Base-by-base conservation (phyloP, 75 land plant genomes). In the Pinus albicaulis region DNA sequence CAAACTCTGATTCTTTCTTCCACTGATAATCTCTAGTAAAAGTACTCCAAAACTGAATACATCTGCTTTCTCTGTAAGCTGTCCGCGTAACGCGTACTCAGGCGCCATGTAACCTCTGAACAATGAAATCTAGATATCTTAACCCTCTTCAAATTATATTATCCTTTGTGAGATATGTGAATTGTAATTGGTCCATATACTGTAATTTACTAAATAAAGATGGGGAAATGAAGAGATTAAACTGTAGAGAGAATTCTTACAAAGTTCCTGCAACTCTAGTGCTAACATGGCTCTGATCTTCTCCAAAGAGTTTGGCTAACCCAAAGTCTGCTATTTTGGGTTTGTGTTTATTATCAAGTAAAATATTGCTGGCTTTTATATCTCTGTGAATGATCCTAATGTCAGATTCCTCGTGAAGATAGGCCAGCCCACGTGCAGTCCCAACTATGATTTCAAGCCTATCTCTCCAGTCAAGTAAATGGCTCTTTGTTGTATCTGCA, bases 291-390 rank as follows among this genome's bases (percentile, higher is more conserved):
- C 86, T 84, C 25, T 76, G 72, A 75, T 86, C 92, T 64, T 92
- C 94, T 4, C 80, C 80, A 80, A 84, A 84, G 71, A 92, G 89
- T 62, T 89, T 79, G 24, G 95, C 92, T 82, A 92, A 81, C 70
- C 95, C 95, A 73, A 90, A 93, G 83, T 93, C 95, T 5, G 95
- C 92, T 56, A 93, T 88, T 69, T 87, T 88, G 6, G 98, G 92
- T 24, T 76, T 80, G 85, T 88, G 90, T 52, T 84, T 86, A 16
- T 87, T 80, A 44, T 88, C 91, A 34, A 94, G 85, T 4, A 94
- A 80, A 63, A 94, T 88, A 48, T 94, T 94, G 80, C 95, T 84
- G 12, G 98, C 87, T 85, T 94, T 94, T 75, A 94, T 92, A 81
- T 94, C 98, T 3, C 98, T 83, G 78, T 94, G 98, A 70, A 94